Conservation (phyloP, 1,284 basidiomycete species). For the Puccinia horiana region DNA sequence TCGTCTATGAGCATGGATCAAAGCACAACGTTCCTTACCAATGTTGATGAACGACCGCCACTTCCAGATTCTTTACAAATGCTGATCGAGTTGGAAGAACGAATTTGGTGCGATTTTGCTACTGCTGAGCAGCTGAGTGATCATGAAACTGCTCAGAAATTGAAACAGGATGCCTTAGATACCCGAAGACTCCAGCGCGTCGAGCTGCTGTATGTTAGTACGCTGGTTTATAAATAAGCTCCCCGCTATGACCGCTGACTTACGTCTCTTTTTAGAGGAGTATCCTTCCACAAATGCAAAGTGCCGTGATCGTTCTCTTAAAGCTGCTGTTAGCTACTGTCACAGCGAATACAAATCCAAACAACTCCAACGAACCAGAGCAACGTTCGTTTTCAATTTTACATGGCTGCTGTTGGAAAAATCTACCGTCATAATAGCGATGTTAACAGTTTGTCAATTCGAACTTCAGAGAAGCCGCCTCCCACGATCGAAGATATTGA, state of each 20-base stretch:
- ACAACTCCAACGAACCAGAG: constrained; percentile 50
- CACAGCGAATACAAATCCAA: constrained; percentile 63
- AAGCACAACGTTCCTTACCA: constrained; percentile 54
- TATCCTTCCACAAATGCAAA: constrained; percentile 76
- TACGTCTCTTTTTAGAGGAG: constrained; percentile 59
- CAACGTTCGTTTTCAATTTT: constrained; percentile 30
- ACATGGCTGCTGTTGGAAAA: neutral
- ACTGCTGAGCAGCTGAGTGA: constrained; percentile 52
- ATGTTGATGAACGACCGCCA: constrained; percentile 51
- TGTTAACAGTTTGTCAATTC: neutral
- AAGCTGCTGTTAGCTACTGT: constrained; percentile 86
- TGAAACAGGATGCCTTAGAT: constrained; percentile 47
- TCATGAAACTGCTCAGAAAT: constrained; percentile 30
- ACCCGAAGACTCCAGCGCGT: constrained; percentile 74
- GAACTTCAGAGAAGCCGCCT: constrained; percentile 63
- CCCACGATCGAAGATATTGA: constrained; percentile 92
- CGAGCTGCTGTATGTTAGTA: constrained; percentile 83
- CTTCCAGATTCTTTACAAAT: constrained; percentile 45
- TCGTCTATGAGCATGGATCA: constrained; percentile 37
- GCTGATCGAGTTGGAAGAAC: constrained; percentile 68
- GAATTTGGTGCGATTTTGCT: constrained; percentile 62
- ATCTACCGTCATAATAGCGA: neutral
- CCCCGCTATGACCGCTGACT: neutral
- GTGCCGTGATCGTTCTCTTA: constrained; percentile 82
- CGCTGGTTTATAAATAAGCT: neutral